phyloP scores from a whole-genome alignment of 1,139 yeast species.

The Candida tropicalis region DNA sequence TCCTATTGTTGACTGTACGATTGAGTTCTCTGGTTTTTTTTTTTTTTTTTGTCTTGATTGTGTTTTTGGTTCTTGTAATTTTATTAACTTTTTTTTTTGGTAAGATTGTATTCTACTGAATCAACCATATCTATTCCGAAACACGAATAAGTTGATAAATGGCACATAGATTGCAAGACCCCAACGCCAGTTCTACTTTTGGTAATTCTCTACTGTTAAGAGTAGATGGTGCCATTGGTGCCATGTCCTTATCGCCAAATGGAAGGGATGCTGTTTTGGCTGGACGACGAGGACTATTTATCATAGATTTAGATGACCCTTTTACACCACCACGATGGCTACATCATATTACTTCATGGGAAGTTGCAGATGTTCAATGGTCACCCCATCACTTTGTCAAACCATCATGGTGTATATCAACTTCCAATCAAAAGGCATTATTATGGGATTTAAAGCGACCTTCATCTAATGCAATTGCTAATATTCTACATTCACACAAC shows the following conservation, averaged over 20 bases:
- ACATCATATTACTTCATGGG: slow-evolving; percentile 94
- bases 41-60: slow-evolving; percentile 3
- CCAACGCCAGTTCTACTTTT: slow-evolving; percentile 56
- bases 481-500: slow-evolving; percentile 84
- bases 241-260: slow-evolving; percentile 89
- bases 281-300: slow-evolving; percentile 81
- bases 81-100: slow-evolving; percentile 6
- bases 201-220: slow-evolving; percentile 80
- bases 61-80: slow-evolving; percentile 5
- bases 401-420: slow-evolving; percentile 90
- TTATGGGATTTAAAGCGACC: slow-evolving; percentile 89
- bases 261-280: slow-evolving; percentile 95
- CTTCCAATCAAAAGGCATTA: slow-evolving; percentile 92
- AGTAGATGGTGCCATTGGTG: slow-evolving; percentile 92
- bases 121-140: background rate
- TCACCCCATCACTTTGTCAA: slow-evolving; percentile 79
- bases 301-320: slow-evolving; percentile 94
- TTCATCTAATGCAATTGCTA: slow-evolving; percentile 77
- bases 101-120: too few relatives aligned
- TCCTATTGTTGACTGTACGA: slow-evolving; percentile 1
- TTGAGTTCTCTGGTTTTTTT: slow-evolving; percentile 3
- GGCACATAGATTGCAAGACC: slow-evolving; percentile 19
- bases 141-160: slow-evolving; percentile 4
- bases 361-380: slow-evolving; percentile 99
- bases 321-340: slow-evolving; percentile 94